A percentile compares a stretch with the other conserved stretches of the same genome.
These are phyloP conservation scores for Ehretia macrophylla DNA, from an alignment of 257 asterid genomes.

Conservation along the genomic window DNA sequence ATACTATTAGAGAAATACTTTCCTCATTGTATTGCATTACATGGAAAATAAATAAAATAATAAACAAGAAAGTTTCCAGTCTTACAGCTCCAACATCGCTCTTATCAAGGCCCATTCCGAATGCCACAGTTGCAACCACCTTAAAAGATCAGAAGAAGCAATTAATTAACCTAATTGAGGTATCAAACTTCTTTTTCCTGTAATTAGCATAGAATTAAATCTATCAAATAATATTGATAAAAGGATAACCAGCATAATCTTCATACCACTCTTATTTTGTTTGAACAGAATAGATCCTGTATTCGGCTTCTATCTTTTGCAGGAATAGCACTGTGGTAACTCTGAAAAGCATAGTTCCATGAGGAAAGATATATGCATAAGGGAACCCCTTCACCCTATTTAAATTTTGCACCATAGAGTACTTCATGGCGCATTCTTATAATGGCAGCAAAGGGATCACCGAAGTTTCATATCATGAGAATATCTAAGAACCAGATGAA, in stretches of 20 bases:
- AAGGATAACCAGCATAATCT: conserved; percentile 13
- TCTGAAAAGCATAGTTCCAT: conserved; percentile 35
- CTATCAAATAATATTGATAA: background rate
- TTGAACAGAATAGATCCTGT: conserved; percentile 80
- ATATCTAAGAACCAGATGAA: too few relatives aligned
- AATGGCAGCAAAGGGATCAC: too few relatives aligned
- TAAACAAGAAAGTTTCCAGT: conserved; percentile 14
- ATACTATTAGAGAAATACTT: background rate
- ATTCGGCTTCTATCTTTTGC: conserved; percentile 71
- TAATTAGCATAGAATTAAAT: background rate
- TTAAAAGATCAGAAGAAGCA: conserved; percentile 19
- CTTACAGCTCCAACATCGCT: conserved; percentile 97
- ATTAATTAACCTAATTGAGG: background rate
- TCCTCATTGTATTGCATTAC: background rate
- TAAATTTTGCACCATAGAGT: too few relatives aligned
- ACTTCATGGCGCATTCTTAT: too few relatives aligned
- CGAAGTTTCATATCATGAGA: background rate
- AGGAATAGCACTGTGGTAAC: conserved; percentile 92
- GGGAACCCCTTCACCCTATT: too few relatives aligned
- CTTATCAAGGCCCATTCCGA: conserved; percentile 99
- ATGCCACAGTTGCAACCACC: conserved; percentile 99
- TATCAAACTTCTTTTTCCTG: too few relatives aligned
- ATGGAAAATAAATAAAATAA: conserved; percentile 7
- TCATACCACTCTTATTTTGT: conserved; percentile 89
- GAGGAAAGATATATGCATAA: background rate